Percentiles rank a stretch among this genome's conserved stretches.
Evolutionary conservation across 1,139 yeast genomes (phyloP).

Genomic region (Geotrichum bryndzae): DNA sequence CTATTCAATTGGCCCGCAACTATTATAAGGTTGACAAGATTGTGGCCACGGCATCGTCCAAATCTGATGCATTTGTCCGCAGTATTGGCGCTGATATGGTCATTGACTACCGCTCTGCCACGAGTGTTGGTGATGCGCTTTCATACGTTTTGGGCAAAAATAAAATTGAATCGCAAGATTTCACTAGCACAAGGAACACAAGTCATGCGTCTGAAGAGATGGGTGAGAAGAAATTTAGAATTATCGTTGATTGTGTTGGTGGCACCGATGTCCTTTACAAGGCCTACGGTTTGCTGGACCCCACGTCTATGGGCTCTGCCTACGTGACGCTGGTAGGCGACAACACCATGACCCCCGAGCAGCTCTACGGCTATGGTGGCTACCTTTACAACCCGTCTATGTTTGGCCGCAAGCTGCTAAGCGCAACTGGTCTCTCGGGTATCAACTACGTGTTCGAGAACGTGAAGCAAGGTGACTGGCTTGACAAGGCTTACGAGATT

Average conservation of each 20-base stretch:
- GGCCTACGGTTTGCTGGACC: slow-evolving; percentile 38
- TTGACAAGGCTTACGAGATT: slow-evolving; percentile 34
- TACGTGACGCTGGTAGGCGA: slow-evolving; percentile 54
- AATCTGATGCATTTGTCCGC: slow-evolving; percentile 40
- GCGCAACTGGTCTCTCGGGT: slow-evolving; percentile 30
- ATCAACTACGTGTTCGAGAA: slow-evolving; percentile 30
- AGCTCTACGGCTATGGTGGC: slow-evolving; percentile 21
- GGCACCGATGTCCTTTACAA: slow-evolving; percentile 32
- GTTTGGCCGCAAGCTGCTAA: slow-evolving; percentile 30
- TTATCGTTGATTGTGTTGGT: slow-evolving; percentile 18
- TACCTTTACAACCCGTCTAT: slow-evolving; percentile 27
- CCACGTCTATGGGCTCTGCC: slow-evolving; percentile 38
- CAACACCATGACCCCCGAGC: slow-evolving; percentile 28
- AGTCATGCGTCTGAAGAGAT: background rate
- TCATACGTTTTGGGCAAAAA: slow-evolving; percentile 15
- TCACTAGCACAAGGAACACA: slow-evolving; percentile 5
- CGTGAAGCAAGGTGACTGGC: slow-evolving; percentile 27
- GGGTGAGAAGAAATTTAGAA: slow-evolving; percentile 7
- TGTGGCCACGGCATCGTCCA: slow-evolving; percentile 36
- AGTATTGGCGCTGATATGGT: slow-evolving; percentile 48
- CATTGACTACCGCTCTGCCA: slow-evolving; percentile 46
- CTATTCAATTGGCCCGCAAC: slow-evolving; percentile 51
- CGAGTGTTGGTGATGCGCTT: slow-evolving; percentile 17
- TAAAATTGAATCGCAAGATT: slow-evolving; percentile 12
- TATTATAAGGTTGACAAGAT: slow-evolving; percentile 41